Evolutionary conservation across 2,329 filamentous ascomycete genomes (phyloP).

Genomic region (Dothistroma pini): DNA sequence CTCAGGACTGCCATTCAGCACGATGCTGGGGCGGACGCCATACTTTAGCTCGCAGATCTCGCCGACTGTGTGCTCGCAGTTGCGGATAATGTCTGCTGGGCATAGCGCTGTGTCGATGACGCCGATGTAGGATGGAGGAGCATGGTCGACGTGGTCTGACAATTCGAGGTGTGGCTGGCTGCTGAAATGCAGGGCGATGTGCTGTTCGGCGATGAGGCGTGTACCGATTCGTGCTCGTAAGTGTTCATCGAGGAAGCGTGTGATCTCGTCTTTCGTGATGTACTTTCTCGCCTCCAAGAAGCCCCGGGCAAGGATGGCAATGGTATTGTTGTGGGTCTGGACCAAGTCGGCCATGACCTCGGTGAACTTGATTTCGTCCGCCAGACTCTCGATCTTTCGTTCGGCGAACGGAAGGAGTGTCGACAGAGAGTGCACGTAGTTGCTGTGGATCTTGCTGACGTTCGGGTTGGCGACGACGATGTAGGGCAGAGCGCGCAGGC

Average conservation of each 20-base stretch:
- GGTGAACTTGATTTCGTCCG: constrained; percentile 88
- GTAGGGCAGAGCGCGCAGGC: constrained; percentile 87
- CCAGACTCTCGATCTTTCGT: constrained; percentile 66
- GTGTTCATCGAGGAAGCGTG: constrained; percentile 87
- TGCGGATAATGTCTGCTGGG: constrained; percentile 75
- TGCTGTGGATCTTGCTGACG: constrained; percentile 90
- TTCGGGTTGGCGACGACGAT: constrained; percentile 98
- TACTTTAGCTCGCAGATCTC: constrained; percentile 98
- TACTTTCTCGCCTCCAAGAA: constrained; percentile 93
- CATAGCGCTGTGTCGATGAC: constrained; percentile 89
- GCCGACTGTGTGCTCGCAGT: constrained; percentile 84
- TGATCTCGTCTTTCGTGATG: constrained; percentile 78
- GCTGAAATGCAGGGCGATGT: constrained; percentile 81
- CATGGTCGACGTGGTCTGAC: constrained; percentile 36
- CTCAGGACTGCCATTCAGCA: constrained; percentile 79
- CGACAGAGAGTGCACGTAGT: constrained; percentile 89
- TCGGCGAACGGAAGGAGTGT: constrained; percentile 83
- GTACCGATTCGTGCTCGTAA: constrained; percentile 92
- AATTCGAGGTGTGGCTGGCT: constrained; percentile 66
- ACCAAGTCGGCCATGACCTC: constrained; percentile 94
- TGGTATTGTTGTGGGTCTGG: constrained; percentile 89
- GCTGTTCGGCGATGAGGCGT: constrained; percentile 89
- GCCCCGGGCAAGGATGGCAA: constrained; percentile 83
- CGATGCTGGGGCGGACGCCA: constrained; percentile 74
- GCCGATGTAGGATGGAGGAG: constrained; percentile 68